These are phyloP conservation scores for Diospyros kaki DNA, from an alignment of 148 eudicot genomes.

Conservation along the genomic window DNA sequence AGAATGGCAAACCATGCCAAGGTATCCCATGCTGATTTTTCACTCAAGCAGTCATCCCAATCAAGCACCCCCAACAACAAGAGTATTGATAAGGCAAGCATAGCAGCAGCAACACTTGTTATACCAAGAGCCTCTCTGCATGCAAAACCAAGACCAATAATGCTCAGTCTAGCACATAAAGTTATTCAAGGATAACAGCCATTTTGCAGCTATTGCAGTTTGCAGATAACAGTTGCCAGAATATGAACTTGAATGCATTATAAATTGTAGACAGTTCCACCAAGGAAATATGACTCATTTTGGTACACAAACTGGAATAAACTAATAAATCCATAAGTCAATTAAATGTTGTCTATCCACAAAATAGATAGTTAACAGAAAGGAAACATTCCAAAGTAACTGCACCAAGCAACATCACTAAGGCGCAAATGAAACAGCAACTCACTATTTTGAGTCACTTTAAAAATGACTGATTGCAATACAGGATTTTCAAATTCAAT, in stretches of 20 bases:
- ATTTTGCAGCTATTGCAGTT: neutral
- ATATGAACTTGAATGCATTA: neutral
- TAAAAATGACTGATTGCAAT: neutral
- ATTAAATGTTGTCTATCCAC: too few relatives aligned
- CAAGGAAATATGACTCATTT: neutral
- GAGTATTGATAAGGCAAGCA: constrained; percentile 88
- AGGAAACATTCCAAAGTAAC: neutral
- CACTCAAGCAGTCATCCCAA: constrained; percentile 91
- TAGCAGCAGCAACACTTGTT: constrained; percentile 96
- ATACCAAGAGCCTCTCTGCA: constrained; percentile 76
- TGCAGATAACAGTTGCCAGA: neutral
- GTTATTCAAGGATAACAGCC: neutral
- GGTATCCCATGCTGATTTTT: constrained; percentile 98
- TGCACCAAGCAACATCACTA: neutral
- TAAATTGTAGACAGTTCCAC: neutral
- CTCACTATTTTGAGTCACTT: neutral
- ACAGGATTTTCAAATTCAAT: neutral
- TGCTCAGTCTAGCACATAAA: neutral
- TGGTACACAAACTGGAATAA: too few relatives aligned
- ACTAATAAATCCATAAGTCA: too few relatives aligned
- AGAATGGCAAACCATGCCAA: constrained; percentile 97
- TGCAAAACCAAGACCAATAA: constrained; percentile 8
- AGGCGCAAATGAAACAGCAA: neutral
- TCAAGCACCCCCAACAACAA: constrained; percentile 73
- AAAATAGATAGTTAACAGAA: neutral